Percentiles rank a stretch among this genome's conserved stretches.
Conservation (phyloP, 2,329 filamentous ascomycete genomes). For the Aspergillus pseudotamarii region DNA sequence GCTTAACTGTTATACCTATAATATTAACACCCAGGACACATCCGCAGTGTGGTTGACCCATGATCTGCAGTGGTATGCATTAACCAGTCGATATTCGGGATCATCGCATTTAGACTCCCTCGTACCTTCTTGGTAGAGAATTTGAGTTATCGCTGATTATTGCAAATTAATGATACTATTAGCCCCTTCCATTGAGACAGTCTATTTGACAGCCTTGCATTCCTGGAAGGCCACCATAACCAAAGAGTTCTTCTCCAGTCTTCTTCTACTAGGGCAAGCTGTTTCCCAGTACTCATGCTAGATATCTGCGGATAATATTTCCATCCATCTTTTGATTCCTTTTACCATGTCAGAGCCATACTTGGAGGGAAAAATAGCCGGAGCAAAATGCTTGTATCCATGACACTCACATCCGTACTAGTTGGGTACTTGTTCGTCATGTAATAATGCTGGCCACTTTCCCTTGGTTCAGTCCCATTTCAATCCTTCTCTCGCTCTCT, state of each 20-base stretch:
- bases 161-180: background rate
- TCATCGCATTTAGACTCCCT: background rate
- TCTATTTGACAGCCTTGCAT: background rate
- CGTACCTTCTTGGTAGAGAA: background rate
- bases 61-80: background rate
- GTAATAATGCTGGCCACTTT: background rate
- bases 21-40: background rate
- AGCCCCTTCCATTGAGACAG: background rate
- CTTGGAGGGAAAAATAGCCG: constrained; percentile 1
- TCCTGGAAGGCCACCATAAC: background rate
- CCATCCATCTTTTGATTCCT: background rate
- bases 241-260: background rate
- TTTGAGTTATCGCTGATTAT: background rate
- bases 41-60: background rate
- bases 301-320: background rate
- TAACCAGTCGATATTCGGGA: background rate
- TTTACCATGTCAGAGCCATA: constrained; percentile 4
- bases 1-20: background rate
- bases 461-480: background rate
- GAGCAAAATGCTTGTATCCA: background rate
- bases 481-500: no score
- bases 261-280: background rate
- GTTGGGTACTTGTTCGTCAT: background rate
- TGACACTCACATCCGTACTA: background rate
- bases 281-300: background rate